Conservation (phyloP, 495 filamentous ascomycete species). For the Neurospora sp. region DNA sequence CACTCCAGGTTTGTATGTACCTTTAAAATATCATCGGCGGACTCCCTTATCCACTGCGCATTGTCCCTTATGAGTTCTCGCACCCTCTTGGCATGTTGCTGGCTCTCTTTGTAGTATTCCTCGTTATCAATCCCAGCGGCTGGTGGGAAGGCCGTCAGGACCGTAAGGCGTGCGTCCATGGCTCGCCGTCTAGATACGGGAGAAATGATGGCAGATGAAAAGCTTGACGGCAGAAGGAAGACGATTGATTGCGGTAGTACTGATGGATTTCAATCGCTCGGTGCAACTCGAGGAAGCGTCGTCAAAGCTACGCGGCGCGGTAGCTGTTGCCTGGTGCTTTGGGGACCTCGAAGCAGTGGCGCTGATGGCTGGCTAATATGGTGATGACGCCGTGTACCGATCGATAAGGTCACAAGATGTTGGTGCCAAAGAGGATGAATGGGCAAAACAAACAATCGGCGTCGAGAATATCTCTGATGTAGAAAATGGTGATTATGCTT, state of each 20-base stretch:
- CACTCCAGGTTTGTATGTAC: slow-evolving; percentile 7
- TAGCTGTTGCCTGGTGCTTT: not conserved
- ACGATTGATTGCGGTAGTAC: not conserved
- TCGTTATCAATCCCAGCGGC: slow-evolving; percentile 10
- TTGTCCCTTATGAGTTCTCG: slow-evolving; percentile 23
- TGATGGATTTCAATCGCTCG: not conserved
- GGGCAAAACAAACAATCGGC: not conserved
- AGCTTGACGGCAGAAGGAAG: not conserved
- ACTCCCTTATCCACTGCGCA: slow-evolving; percentile 4
- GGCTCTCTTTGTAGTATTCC: slow-evolving; percentile 18
- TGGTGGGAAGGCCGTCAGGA: slow-evolving; percentile 32
- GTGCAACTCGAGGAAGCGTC: not conserved
- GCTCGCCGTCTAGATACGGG: not conserved
- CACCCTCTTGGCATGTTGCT: slow-evolving; percentile 22
- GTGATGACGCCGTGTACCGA: not conserved
- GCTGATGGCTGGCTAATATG: not conserved
- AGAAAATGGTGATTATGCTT: not conserved
- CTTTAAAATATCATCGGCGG: slow-evolving; percentile 21
- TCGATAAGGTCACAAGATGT: not conserved
- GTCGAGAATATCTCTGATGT: not conserved
- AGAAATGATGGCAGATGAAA: not conserved
- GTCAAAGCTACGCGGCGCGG: not conserved
- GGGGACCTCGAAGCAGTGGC: not conserved
- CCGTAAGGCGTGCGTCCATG: slow-evolving; percentile 30
- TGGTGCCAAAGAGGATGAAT: not conserved